Base-by-base conservation (phyloP, 1,139 yeast genomes). In the Debaryomyces sp. region DNA sequence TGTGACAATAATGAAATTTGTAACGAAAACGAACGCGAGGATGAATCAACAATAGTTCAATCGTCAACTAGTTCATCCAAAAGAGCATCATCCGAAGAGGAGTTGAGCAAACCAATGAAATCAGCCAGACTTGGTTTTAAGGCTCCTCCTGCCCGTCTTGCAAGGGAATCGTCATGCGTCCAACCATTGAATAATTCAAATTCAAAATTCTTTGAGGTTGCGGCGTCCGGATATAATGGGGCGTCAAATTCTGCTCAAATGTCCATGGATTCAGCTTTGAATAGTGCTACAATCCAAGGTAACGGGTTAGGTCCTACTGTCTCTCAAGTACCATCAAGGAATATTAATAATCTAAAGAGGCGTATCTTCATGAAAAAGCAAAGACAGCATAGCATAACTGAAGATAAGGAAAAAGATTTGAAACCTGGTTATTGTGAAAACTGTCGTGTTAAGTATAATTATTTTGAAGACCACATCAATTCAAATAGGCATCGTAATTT, bases 401-500 rank as follows among this genome's bases (percentile, higher is more conserved):
- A 75, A 87, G 89, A 60, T 87, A 53, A 62, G 53, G 72, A 70
- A 42, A 61, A 63, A 48, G 78, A 72, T 41, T 57, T 60, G 49
- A 74, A 68, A 36, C 79, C 85, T 1, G 96, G 96, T 0, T 90
- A 89, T 67, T 94, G 99, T 70, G 99, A 94, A 63, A 95, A 94
- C 66, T 94, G 99, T 67, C 79, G 95, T 30, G 89, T 87, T 55
- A 87, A 87, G 62, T 94, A 89, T 62, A 92, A 88, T 45, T 81
- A 82, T 57, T 86, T 92, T 62, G 88, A 84, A 27, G 89, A 82
- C 48, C 99, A 94, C 63, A 80, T 90, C 44, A 62, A 63, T 29
- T 78, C 90, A 22, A 81, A 81, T 43, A 82, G 87, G 57, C 99
- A 95, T 66, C 77, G 89, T 41, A 81, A 82, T 50, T 92, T 90